Percentiles rank a stretch among this genome's conserved stretches.
phyloP scores from a whole-genome alignment of 345 rosid genomes.

The Toxicodendron radicans region DNA sequence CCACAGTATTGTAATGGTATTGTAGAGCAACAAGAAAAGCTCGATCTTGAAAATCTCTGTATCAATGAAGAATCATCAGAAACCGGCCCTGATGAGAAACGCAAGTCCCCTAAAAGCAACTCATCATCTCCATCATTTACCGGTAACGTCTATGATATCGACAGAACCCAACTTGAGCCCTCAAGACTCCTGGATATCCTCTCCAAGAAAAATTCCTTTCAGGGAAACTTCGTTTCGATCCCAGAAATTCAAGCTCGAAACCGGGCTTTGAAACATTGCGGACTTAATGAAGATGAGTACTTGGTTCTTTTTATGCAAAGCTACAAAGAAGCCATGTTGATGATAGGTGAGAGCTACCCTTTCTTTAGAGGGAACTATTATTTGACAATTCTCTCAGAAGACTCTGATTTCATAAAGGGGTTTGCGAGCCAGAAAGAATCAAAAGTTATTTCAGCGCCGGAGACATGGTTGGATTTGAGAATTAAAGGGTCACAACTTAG shows the following conservation, averaged over 20 bases:
- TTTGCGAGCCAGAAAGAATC: constrained; percentile 49
- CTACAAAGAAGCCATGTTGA: constrained; percentile 46
- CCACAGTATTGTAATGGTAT: constrained; percentile 59
- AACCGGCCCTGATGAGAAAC: constrained; percentile 30
- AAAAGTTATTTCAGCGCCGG: constrained; percentile 53
- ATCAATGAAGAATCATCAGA: constrained; percentile 43
- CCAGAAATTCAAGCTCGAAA: constrained; percentile 67
- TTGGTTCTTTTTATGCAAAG: constrained; percentile 53
- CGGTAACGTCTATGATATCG: constrained; percentile 44
- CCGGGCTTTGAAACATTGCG: constrained; percentile 50
- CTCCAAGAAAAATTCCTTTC: constrained; percentile 48
- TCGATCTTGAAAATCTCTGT: constrained; percentile 31
- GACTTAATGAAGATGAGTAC: constrained; percentile 53
- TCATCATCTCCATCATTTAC: constrained; percentile 39
- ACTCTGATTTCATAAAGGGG: constrained; percentile 37
- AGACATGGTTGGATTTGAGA: constrained; percentile 65
- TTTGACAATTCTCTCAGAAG: constrained; percentile 49
- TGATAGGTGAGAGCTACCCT: constrained; percentile 73
- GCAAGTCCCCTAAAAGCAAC: constrained; percentile 31
- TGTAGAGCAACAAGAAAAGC: constrained; percentile 27
- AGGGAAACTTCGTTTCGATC: constrained; percentile 57
- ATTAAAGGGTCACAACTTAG: constrained; percentile 69
- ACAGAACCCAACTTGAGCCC: constrained; percentile 41
- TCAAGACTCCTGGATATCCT: constrained; percentile 57
- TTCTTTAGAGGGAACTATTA: constrained; percentile 60